Percentiles rank a stretch among this genome's conserved stretches.
These are phyloP conservation scores for Zymoseptoria ardabiliae DNA, from an alignment of 2,329 filamentous ascomycete species.

Conservation along the genomic window DNA sequence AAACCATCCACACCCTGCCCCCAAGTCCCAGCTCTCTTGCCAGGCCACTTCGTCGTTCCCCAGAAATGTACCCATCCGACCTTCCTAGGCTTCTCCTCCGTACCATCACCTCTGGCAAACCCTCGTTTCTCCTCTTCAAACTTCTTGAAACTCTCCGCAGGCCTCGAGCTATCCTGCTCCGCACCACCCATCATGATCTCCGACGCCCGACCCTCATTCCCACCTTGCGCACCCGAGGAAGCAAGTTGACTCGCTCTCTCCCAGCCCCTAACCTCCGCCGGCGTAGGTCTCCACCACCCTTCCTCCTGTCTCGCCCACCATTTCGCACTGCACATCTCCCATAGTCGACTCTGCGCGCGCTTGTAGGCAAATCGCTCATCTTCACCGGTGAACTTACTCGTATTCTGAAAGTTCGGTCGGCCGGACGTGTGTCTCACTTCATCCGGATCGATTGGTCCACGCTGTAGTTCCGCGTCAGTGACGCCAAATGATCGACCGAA, in stretches of 20 bases:
- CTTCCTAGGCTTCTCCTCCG: constrained; percentile 41
- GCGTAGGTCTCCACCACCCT: constrained; percentile 63
- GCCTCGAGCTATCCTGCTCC: constrained; percentile 22
- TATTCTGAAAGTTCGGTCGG: constrained; percentile 57
- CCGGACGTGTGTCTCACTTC: constrained; percentile 17
- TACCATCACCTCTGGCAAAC: background rate
- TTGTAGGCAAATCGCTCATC: constrained; percentile 79
- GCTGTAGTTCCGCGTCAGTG: constrained; percentile 27
- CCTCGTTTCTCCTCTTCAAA: constrained; percentile 26
- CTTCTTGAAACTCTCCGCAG: constrained; percentile 37
- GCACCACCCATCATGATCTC: constrained; percentile 18
- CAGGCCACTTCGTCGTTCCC: constrained; percentile 44
- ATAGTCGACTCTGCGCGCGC: constrained; percentile 66
- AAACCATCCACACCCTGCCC: constrained; percentile 44
- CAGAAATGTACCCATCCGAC: constrained; percentile 48
- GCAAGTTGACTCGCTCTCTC: constrained; percentile 35
- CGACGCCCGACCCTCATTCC: constrained; percentile 1
- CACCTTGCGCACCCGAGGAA: background rate
- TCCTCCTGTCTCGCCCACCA: constrained; percentile 60
- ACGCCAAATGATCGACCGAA: constrained; percentile 28
- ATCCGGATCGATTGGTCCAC: constrained; percentile 29
- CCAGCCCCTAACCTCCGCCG: constrained; percentile 59
- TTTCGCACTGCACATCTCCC: constrained; percentile 67
- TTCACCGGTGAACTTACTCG: constrained; percentile 65
- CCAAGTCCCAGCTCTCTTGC: constrained; percentile 43